Evolutionary conservation across 2,329 filamentous ascomycete species (phyloP), one percentile per base, ranked within the genome.

Genomic region (Aureobasidium sp.): DNA sequence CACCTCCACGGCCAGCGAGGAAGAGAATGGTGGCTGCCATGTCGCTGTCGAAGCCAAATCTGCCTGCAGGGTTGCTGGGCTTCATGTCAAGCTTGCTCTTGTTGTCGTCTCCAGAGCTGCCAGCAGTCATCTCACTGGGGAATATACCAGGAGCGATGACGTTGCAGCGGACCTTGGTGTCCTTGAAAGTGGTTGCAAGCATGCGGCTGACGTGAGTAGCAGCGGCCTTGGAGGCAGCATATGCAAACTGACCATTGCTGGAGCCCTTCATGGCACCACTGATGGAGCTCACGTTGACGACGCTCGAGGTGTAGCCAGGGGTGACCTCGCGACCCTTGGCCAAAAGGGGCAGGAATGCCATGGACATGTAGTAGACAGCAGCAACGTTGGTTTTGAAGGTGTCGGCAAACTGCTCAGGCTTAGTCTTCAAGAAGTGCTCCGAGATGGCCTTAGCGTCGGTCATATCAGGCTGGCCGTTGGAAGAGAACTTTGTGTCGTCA

Each of bases 231-330:
- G 75, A 79, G 9, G 75, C 71, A 2, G 79, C 78, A 66, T 83
- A 84, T 0, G 80, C 76, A 63, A 81, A 81, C 64, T 83, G 80
- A 3, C 81, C 81, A n/a, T 66, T 71, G 64, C 74, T 78, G 52
- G 73, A 75, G 0, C 78, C 78, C 67, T 84, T 83, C 73, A 82
- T 77, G 5, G 78, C 68, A 0, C 81, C 81, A 1, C 76, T 77
- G 50, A 81, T 78, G n/a, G 77, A 81, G 43, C 75, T 74, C 52
- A 84, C 78, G 59, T 84, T 84, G 65, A 85, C 77, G 29, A 85
- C 75, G 20, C 71, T 77, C 3, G 78, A 78, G 0, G 76, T 75
- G 67, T 80, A 81, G 5, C 79, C 79, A 0, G 77, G 77, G 0
- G 78, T 79, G 5, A 74, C 70, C 2, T 74, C 70, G 12, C 72